These are phyloP conservation scores for Scenedesmus sp. DNA, from an alignment of 163 green algal genomes.

Conservation along the genomic window DNA sequence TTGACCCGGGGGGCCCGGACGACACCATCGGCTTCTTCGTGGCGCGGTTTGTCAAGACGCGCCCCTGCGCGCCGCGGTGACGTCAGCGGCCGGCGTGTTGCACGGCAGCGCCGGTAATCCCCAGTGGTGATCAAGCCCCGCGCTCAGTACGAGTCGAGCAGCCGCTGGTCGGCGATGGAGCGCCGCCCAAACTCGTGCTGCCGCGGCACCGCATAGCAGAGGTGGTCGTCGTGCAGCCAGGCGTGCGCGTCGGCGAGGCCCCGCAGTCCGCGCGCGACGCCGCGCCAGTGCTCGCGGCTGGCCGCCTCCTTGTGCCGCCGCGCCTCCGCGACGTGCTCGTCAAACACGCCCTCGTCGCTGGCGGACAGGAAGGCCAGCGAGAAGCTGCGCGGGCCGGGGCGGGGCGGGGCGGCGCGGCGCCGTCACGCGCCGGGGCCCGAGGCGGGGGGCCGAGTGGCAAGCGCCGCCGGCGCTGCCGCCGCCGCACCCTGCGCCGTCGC, in stretches of 20 bases:
- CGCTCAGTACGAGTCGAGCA: constrained; percentile 72
- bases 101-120: not conserved
- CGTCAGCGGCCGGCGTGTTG: too few species aligned
- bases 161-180: constrained; percentile 55
- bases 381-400: constrained; percentile 37
- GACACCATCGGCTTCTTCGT: constrained; percentile 96
- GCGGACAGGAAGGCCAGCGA: constrained; percentile 55
- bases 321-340: constrained; percentile 52
- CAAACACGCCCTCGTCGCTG: constrained; percentile 72
- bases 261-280: constrained; percentile 43
- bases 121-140: not conserved
- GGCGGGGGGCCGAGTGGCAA: not conserved
- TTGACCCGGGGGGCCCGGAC: constrained; percentile 69
- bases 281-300: constrained; percentile 43
- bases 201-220: constrained; percentile 78
- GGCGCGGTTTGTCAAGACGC: constrained; percentile 87
- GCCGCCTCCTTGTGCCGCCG: constrained; percentile 64
- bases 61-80: too few species aligned
- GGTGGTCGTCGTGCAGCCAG: constrained; percentile 73
- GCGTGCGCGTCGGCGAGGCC: constrained; percentile 56
- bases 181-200: constrained; percentile 74
- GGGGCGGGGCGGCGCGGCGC: too few species aligned
- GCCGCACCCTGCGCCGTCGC: too few species aligned
- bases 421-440: not conserved
- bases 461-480: not conserved